Base-by-base conservation (phyloP, 306 rosid species). In the Cicer arietinum region DNA sequence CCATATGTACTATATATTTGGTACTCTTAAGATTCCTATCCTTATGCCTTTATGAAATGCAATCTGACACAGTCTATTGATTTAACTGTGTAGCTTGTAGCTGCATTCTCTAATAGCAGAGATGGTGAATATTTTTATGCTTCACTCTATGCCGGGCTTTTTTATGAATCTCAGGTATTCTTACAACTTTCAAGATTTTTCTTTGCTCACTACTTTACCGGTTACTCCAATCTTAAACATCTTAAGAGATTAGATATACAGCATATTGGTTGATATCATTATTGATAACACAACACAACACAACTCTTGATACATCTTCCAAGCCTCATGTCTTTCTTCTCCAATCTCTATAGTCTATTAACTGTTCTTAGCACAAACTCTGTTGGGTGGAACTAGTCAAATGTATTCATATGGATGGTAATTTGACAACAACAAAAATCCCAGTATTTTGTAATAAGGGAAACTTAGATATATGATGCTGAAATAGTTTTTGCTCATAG, bases 71-170 rank as follows among this genome's bases (percentile, higher is more conserved):
- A 51, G 62, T 53, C 66, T 63, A 72, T 77, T 83, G 67, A 25
- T 85, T 66, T 80, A 68, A 9, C 22, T 82, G 57, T 70, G 52
- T 80, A 94, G 97, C 84, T 94, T 85, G 94, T 83, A 68, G 97
- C 88, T 79, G 89, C 84, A 57, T 94, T 94, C 86, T 84, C 91
- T 13, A 81, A 77, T 72, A 81, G 96, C 79, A 82, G 75, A 69
- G 92, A 79, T 52, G 77, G 64, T 46, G 97, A 91, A 1, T 86
- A 79, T 54, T 91, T 94, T 82, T 91, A 91, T 63, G 89, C 97
- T 71, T 86, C 91, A 64, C 76, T 94, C 17, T 91, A 94, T 69
- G 94, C 97, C 16, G 97, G 97, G 37, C 97, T 94, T 51, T 90
- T 83, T 77, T 82, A 84, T 47, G 96, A 94, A 88, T 85, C 94